These are phyloP conservation scores for Diaporthe longicolla DNA, from an alignment of 2,329 filamentous ascomycete genomes.

Conservation along the genomic window DNA sequence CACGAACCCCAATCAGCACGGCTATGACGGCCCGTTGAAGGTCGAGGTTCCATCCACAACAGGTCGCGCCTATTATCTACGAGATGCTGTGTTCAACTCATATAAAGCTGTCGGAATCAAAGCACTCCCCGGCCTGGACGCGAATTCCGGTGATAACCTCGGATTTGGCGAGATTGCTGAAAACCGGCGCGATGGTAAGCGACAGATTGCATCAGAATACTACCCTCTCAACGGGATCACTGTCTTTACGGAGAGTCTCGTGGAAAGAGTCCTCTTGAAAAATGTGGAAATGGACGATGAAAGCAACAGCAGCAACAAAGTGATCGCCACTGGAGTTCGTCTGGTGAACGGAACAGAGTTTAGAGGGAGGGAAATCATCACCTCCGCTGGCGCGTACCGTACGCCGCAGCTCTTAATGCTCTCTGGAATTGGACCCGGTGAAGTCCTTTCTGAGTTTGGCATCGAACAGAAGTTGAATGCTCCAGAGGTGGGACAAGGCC, in stretches of 20 bases:
- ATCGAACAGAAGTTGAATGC: constrained; percentile 50
- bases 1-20: constrained; percentile 11
- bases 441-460: constrained; percentile 45
- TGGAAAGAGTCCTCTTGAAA: constrained; percentile 16
- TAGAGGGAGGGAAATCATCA: constrained; percentile 48
- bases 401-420: constrained; percentile 53
- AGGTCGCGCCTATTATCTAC: constrained; percentile 52
- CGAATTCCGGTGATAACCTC: constrained; percentile 46
- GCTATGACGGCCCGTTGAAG: constrained; percentile 38
- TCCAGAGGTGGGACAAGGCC: constrained; percentile 51
- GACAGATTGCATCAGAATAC: constrained; percentile 41
- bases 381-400: constrained; percentile 50
- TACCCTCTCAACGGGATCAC: constrained; percentile 38
- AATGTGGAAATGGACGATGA: not conserved
- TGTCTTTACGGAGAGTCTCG: constrained; percentile 1
- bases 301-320: not conserved
- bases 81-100: constrained; percentile 1
- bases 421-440: constrained; percentile 50
- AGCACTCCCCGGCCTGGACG: constrained; percentile 41
- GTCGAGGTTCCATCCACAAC: constrained; percentile 48
- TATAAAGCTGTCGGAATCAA: constrained; percentile 7
- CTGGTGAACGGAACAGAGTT: constrained; percentile 6
- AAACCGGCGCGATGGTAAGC: constrained; percentile 44
- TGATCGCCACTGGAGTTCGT: constrained; percentile 11
- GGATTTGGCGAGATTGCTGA: constrained; percentile 47